Evolutionary conservation across 768 basidiomycete species (phyloP).

Genomic region (Tremella mesenterica): DNA sequence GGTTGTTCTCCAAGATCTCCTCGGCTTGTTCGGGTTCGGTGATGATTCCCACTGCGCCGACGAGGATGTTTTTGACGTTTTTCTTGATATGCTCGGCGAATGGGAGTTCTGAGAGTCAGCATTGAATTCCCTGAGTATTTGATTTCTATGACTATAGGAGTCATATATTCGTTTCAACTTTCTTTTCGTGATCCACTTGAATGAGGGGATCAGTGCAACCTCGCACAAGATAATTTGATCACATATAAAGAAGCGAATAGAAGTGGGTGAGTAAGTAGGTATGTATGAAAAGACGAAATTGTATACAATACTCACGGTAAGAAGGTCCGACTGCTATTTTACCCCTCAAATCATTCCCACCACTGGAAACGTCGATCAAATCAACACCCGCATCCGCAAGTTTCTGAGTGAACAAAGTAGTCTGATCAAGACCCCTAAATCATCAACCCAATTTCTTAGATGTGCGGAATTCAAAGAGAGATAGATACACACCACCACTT

Average conservation of each 20-base stretch:
- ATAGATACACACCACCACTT: constrained; percentile 28
- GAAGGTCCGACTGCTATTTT: constrained; percentile 50
- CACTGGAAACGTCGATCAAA: constrained; percentile 63
- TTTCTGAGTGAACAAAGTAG: constrained; percentile 53
- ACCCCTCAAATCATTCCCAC: constrained; percentile 59
- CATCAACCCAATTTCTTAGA: not conserved
- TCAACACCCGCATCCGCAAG: constrained; percentile 60
- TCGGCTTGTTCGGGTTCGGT: constrained; percentile 58
- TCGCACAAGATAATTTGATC: no score
- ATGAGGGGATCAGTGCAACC: no score
- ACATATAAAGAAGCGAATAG: no score
- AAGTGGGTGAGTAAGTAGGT: no score
- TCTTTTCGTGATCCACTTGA: no score
- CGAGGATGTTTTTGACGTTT: constrained; percentile 31
- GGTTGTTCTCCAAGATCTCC: constrained; percentile 56
- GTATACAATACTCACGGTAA: constrained; percentile 21
- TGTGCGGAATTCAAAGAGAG: not conserved
- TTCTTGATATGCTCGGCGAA: constrained; percentile 54
- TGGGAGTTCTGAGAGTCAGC: constrained; percentile 50
- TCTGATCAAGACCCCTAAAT: constrained; percentile 63
- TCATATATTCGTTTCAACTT: no score
- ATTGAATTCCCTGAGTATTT: no score
- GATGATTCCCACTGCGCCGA: constrained; percentile 67
- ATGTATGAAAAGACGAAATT: not conserved
- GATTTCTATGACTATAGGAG: no score